Base-by-base conservation (phyloP, 768 basidiomycete genomes). In the Mycena galericulata region DNA sequence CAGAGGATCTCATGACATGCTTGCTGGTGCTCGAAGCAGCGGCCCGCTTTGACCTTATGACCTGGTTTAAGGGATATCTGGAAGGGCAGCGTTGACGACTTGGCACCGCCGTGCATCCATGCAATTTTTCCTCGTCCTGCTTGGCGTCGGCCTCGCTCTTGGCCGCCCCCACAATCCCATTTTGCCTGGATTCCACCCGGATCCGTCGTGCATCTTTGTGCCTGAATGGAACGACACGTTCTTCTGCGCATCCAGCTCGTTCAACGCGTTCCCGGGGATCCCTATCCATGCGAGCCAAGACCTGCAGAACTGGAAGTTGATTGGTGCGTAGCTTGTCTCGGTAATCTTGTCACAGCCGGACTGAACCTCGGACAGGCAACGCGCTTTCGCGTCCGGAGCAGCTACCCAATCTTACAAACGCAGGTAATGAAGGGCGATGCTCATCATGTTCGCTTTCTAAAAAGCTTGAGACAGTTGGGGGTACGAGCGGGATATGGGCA, bases 261-360 rank as follows among this genome's bases (percentile, higher is more conserved):
- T 80, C 66, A 79, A 79, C 53, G 77, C 79, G 24, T 78, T 80
- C 47, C 79, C 79, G 8, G 79, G 79, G 3, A 75, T 80, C 20
- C 79, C 79, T 2, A 71, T 80, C 17, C 77, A 77, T 50, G 72
- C 78, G 7, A 77, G 75, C 55, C 75, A 76, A 53, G 79, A 80
- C 54, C 67, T 80, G 27, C 71, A 72, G 54, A 74, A 76, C 43
- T 80, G 78, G 75, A 74, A 67, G 62, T 71, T 79, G 29, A 80
- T 80, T 27, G 78, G 79, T 76, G 30, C 18, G 64, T 32, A 36
- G 10, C 24, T 5, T 11, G 27, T 11, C 12, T 50, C 12, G 18
- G 59, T 34, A 22, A 17, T n/a, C n/a, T n/a, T n/a, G n/a, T n/a
- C n/a, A 10, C 24, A 15, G 9, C 18, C 24, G 22, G 18, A 7